These are phyloP conservation scores for Chlorella sp. DNA, from an alignment of 139 green algal species.

Conservation along the genomic window DNA sequence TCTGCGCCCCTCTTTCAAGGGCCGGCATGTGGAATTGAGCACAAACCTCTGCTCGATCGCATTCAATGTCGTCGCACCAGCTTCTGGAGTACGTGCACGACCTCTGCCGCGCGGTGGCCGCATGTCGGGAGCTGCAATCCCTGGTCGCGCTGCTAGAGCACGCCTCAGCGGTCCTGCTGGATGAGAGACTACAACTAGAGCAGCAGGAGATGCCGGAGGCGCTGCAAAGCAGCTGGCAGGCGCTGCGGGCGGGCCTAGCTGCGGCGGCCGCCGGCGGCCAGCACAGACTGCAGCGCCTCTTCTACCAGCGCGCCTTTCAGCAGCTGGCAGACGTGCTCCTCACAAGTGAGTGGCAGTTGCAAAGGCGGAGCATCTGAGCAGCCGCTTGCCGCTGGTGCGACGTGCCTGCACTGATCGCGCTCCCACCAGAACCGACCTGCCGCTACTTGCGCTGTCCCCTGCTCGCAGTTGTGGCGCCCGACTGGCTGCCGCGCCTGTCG, in stretches of 20 bases:
- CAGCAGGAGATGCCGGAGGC: background rate
- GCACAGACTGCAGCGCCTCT: background rate
- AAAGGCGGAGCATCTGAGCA: background rate
- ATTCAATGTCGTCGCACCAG: no score
- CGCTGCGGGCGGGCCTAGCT: background rate
- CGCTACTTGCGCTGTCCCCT: background rate
- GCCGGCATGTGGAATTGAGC: no score
- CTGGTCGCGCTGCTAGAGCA: background rate
- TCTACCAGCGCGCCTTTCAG: conserved; percentile 5
- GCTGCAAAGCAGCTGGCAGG: background rate
- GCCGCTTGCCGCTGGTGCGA: background rate
- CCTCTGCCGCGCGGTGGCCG: conserved; percentile 14
- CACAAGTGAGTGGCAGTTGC: background rate
- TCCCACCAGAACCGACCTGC: background rate
- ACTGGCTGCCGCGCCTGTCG: conserved; percentile 27
- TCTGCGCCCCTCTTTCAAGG: no score
- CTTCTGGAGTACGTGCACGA: background rate
- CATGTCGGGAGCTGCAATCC: background rate
- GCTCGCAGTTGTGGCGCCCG: conserved; percentile 34
- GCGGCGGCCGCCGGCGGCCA: background rate
- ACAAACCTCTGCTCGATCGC: no score
- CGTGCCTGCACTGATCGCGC: background rate
- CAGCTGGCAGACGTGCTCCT: conserved; percentile 23
- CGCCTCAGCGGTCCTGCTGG: background rate
- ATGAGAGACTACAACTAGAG: background rate